Base-by-base conservation (phyloP, 2,329 filamentous ascomycete genomes). In the Simplicillium aogashimaense region DNA sequence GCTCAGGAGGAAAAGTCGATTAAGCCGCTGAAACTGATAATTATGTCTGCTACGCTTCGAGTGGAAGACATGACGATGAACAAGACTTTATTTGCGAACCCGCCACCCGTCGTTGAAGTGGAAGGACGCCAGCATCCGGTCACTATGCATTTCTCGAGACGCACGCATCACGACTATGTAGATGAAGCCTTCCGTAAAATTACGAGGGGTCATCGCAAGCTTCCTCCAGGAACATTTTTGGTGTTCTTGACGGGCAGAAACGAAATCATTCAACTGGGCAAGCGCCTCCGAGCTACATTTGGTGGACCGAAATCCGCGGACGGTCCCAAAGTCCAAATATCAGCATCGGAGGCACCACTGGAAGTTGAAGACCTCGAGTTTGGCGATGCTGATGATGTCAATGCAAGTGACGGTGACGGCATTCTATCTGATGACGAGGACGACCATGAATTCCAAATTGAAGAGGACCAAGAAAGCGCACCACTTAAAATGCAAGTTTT, bases 21-120 rank as follows among this genome's bases (percentile, higher is more conserved):
- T 20, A 82, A 80, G 47, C 88, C 89, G 0, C 63, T 98, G 39
- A 98, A 97, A 62, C 72, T 98, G 8, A 78, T 98, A 44, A 94
- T 98, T 63, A 98, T 98, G 94, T 97, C 90, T 44, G 92, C 92
- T 34, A 98, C 92, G 2, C 69, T 98, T 29, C 75, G 88, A 43
- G 86, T 97, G 35, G 85, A 87, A 11, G 90, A 97, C 54, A 85
- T 98, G 50, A 87, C 86, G 0, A 76, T 87, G 54, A 97, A 98
- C 53, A 66, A 76, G 8, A 80, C 74, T 13, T 69, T 98, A 0
- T 98, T 98, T 60, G 68, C 80, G 4, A 71, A 67, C 0, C 74
- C 85, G 3, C 92, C 92, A 0, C 90, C 89, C 0, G 75, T 97
- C 2, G 71, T 98, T 1, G 79, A 95, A 56, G 84, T 89, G 0